Evolutionary conservation across 352 stramenopile species (phyloP), one percentile per base, ranked within the genome.

Genomic region (Phytophthora multivora): DNA sequence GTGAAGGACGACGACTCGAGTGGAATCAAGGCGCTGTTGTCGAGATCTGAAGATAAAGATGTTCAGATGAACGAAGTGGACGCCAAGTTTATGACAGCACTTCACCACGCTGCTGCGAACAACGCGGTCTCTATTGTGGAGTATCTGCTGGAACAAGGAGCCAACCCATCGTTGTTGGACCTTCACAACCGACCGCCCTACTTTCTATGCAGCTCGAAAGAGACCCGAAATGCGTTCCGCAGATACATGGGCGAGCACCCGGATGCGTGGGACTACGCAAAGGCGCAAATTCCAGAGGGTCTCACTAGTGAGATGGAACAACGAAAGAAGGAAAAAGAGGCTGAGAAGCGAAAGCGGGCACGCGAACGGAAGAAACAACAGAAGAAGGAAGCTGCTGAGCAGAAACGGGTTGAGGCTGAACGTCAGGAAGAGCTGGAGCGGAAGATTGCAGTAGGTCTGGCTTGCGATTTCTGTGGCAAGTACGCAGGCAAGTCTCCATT

Each of bases 281-380:
- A 55, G 16, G 82, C 84, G 7, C 82, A 93, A 52, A 93, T 96
- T 33, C 86, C 88, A 0, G 80, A 84, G 33, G 81, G 63, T 2
- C 50, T 95, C 9, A 95, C 88, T 16, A 77, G 75, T 48, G 83
- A 91, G 35, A 92, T 93, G 80, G 84, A 95, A 57, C 80, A 93
- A 57, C 87, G 83, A 48, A 90, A 93, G 56, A 92, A 89, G 39
- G 80, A 94, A 59, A 94, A 85, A 49, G 73, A 97, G 69, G 74
- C 93, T 64, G 78, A 95, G 82, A 97, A 97, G 69, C 82, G 89
- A 28, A 77, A 79, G 3, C 90, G 96, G 31, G 85, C 88, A 1
- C 79, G 82, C 23, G 88, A 96, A 46, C 90, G 94, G 55, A 98
- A 98, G 79, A 95, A 98, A 68, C 87, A 95, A 70, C 79, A 86